Base-by-base conservation (phyloP, 2,329 filamentous ascomycete genomes). In the Colletotrichum truncatum region DNA sequence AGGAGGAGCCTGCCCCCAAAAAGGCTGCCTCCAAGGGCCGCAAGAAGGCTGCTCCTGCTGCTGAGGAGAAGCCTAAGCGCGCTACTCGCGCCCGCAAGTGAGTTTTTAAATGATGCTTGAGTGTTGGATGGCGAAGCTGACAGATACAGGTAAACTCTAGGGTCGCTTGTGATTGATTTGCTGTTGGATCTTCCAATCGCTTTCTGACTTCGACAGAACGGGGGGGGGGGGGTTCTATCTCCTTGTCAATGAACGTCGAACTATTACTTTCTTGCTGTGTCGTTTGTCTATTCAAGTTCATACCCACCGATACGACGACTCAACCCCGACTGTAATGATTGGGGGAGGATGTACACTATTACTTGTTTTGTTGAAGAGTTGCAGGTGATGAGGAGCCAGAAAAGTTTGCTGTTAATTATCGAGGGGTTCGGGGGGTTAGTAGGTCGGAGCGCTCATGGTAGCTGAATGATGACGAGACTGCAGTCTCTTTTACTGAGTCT, bases 11-110 rank as follows among this genome's bases (percentile, higher is more conserved):
- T 7, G 52, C 60, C 6, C 52, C 52, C 14, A 57, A 46, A 28
- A 64, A 58, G 32, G 43, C 64, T 16, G 39, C 46, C 11, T 21
- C 64, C 9, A 66, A 66, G 46, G 64, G 59, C 10, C 52, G 59
- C 9, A 66, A 64, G 45, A 66, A 66, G 25, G 64, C 64, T 43
- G 64, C 59, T 12, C 51, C 64, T 6, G 60, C 38, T 48, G 52
- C 52, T 30, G 64, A 48, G 21, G 61, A 36, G 21, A 66, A 53
- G 45, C 60, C 64, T 14, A 59, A 48, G 38, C 52, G 64, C 6
- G 43, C 28, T 18, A 28, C 36, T 23, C 64, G 64, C 32, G 45
- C 59, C 32, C 64, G 64, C 51, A 64, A 66, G 45, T 64, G 8
- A 65, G 49, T 43, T 4, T 38, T 7, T 1, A 14, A 14, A 12